Conservation (phyloP, 805 yeast species). For the Kuraishia floccosa region DNA sequence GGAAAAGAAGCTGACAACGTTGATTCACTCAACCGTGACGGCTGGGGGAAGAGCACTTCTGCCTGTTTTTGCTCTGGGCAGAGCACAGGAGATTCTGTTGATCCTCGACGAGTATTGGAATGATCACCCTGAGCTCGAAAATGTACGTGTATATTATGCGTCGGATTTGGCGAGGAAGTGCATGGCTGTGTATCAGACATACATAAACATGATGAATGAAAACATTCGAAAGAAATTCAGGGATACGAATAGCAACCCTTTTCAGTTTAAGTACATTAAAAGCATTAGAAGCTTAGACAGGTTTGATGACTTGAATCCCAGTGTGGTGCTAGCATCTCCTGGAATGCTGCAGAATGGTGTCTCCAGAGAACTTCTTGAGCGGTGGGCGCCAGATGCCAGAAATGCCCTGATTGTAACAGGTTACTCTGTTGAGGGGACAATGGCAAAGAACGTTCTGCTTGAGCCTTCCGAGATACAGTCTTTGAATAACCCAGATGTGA, state of each 20-base stretch:
- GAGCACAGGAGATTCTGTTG: constrained; percentile 88
- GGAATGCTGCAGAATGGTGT: constrained; percentile 98
- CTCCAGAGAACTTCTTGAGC: constrained; percentile 80
- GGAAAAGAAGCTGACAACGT: constrained; percentile 68
- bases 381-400: constrained; percentile 96
- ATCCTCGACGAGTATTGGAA: constrained; percentile 95
- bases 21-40: constrained; percentile 72
- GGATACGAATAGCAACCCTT: constrained; percentile 79
- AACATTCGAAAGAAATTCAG: constrained; percentile 65
- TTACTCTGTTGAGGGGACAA: constrained; percentile 95
- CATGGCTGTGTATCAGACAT: constrained; percentile 95
- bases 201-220: constrained; percentile 96
- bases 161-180: constrained; percentile 90
- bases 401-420: constrained; percentile 87
- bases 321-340: constrained; percentile 93
- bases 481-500: constrained; percentile 63
- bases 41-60: constrained; percentile 88
- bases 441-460: constrained; percentile 82
- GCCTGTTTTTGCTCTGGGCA: constrained; percentile 94
- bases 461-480: constrained; percentile 92
- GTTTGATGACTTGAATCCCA: constrained; percentile 90
- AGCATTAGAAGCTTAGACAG: constrained; percentile 70
- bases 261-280: constrained; percentile 76
- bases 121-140: constrained; percentile 68
- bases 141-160: constrained; percentile 80